Conservation (phyloP, 2,329 filamentous ascomycete genomes). For the Tolypocladium ovalisporum region DNA sequence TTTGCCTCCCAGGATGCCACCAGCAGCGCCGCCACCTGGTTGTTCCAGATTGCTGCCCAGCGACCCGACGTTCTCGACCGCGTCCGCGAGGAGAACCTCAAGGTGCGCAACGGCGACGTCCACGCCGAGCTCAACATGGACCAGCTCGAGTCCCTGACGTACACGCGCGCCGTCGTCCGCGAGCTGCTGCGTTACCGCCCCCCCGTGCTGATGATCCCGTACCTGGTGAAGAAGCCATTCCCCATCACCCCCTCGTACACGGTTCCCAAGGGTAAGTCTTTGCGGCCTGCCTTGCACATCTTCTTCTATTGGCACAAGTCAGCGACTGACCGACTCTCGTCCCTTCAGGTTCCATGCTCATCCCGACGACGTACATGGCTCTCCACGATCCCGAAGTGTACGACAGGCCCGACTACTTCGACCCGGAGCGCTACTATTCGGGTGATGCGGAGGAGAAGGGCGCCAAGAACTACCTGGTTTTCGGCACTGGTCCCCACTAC, state of each 20-base stretch:
- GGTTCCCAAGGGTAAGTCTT: conserved; percentile 64
- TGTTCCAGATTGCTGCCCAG: conserved; percentile 91
- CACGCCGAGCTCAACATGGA: conserved; percentile 67
- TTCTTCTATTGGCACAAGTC: background rate
- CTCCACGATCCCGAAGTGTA: conserved; percentile 91
- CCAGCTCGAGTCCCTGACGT: conserved; percentile 76
- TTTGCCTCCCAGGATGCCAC: conserved; percentile 98
- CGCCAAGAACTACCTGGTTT: conserved; percentile 92
- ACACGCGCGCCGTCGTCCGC: conserved; percentile 84
- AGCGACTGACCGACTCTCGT: background rate
- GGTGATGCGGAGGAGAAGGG: conserved; percentile 80
- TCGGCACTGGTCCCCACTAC: conserved; percentile 92
- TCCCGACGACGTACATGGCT: conserved; percentile 82
- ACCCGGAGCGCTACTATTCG: conserved; percentile 83
- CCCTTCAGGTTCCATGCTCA: conserved; percentile 68
- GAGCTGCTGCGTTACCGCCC: conserved; percentile 90
- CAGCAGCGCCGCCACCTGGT: conserved; percentile 84
- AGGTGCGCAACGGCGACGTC: conserved; percentile 62
- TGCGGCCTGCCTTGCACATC: background rate
- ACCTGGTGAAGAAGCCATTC: conserved; percentile 89
- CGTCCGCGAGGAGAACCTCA: conserved; percentile 82
- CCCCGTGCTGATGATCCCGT: conserved; percentile 94
- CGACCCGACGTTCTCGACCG: conserved; percentile 86
- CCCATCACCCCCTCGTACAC: conserved; percentile 81
- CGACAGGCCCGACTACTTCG: conserved; percentile 75